phyloP scores from a whole-genome alignment of 257 asterid species.

The Fraxinus quadrangulata region DNA sequence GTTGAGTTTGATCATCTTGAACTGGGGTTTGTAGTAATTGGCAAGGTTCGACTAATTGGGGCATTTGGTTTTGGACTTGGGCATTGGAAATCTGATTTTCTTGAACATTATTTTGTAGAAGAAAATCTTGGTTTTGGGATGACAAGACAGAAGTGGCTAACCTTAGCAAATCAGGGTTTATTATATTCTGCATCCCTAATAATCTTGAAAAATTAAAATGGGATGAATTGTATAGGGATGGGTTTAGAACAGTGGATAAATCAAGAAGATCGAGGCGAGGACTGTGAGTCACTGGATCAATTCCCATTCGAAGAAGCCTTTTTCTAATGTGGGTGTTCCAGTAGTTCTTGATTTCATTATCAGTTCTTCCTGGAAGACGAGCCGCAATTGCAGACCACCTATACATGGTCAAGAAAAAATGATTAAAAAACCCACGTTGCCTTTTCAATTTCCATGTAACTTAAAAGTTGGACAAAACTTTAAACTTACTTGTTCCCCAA shows the following conservation, averaged over 20 bases:
- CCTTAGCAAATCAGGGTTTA: constrained; percentile 48
- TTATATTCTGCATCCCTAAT: constrained; percentile 38
- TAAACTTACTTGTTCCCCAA: constrained; percentile 62
- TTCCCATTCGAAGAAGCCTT: constrained; percentile 65
- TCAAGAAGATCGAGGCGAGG: constrained; percentile 64
- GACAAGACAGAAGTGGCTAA: constrained; percentile 46
- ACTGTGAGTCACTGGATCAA: constrained; percentile 63
- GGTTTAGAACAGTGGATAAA: constrained; percentile 38
- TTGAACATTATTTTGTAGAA: constrained; percentile 33
- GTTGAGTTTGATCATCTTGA: constrained; percentile 34
- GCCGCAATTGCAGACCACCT: constrained; percentile 80
- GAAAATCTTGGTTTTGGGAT: constrained; percentile 29
- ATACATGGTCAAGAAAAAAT: neutral
- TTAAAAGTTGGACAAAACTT: neutral
- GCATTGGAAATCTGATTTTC: constrained; percentile 28
- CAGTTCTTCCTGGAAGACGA: constrained; percentile 67
- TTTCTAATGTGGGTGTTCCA: constrained; percentile 70
- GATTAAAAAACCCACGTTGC: neutral
- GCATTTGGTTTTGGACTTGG: constrained; percentile 28
- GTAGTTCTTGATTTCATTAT: constrained; percentile 62
- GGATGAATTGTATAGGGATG: constrained; percentile 39
- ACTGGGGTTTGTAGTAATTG: constrained; percentile 39
- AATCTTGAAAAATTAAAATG: constrained; percentile 53
- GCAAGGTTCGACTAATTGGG: constrained; percentile 33
- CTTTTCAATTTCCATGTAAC: neutral